Evolutionary conservation across 305 asterid genomes (phyloP), one percentile per base, ranked within the genome.

Genomic region (Rubia tinctorum): DNA sequence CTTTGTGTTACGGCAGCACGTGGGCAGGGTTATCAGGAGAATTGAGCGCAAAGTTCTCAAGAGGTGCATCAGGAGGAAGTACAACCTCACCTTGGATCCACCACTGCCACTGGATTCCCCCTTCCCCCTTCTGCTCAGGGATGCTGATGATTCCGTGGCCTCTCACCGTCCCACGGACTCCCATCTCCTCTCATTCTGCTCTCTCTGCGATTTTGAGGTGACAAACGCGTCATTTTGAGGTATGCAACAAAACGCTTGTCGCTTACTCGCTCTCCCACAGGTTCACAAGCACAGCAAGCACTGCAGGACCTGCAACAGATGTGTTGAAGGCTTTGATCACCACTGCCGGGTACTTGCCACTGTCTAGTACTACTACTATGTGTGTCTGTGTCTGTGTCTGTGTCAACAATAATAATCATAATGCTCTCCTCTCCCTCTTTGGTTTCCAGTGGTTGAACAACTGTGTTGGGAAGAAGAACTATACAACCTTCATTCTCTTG

Each of bases 251-350:
- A n/a, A n/a, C n/a, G n/a, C n/a, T n/a, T n/a, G n/a, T n/a, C n/a
- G n/a, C n/a, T n/a, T 34, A 30, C 14, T 17, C 27, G 11, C 44
- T 64, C 47, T 11, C 15, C 9, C 53, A 59, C 93, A 93, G 97
- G 99, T 94, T 65, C 89, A 89, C 76, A 94, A 85, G 88, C 86
- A 80, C 80, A 94, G 99, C 93, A 94, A 94, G 76, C 99, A 94
- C 82, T 94, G 99, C 81, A 85, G 99, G 91, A 85, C 93, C 72
- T 94, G 97, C 85, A 89, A 94, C 80, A 89, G 97, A 59, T 94
- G 99, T 47, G 97, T 94, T 51, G 96, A 94, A 83, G 99, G 99
- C 64, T 94, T 94, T 73, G 99, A 94, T 84, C 99, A 94, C 87
- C 99, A 94, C 84, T 94, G 99, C 93, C 84, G 98, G 82, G 99